Base-by-base conservation (phyloP, 1,139 yeast genomes). In the Geotrichum candidum region DNA sequence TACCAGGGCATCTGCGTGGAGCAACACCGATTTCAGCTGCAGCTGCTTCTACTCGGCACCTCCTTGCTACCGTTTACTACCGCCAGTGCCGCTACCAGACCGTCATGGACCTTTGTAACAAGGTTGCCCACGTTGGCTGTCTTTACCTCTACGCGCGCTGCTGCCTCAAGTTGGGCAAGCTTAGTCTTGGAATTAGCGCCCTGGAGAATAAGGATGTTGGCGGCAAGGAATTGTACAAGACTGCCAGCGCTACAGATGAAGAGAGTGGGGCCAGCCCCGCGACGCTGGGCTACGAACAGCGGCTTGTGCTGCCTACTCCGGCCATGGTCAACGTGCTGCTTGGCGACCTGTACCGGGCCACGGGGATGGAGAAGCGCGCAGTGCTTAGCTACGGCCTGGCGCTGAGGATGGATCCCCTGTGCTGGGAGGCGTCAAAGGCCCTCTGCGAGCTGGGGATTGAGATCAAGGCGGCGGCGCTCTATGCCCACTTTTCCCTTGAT, bases 401-500 rank as follows among this genome's bases (percentile, higher is more conserved):
- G 0, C 77, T 90, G 62, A 83, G 84, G 64, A 74, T 80, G 63
- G 89, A 94, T 71, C 96, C 96, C 31, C 90, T 80, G 71, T 80
- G 90, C 58, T 91, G 95, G 82, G 97, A 90, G 70, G 92, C 97
- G 0, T 84, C 89, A 65, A 90, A 88, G 68, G 86, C 86, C 53
- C 77, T 94, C 56, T 86, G 94, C 69, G 81, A 82, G 63, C 77
- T 89, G 57, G 75, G 76, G 10, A 69, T 87, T 31, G 82, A 84
- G 64, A 80, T 90, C 31, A 80, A 84, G 58, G 85, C 86, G 9
- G 82, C 83, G 61, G 78, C 87, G 7, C 80, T 90, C 53, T 88
- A 82, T 73, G 82, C 80, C 15, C 66, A 64, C 52, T 57, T 63
- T 33, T 55, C 64, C 15, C 61, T 62, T 11, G 56, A 67, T 11